phyloP scores from a whole-genome alignment of 1,139 yeast species.

The Nadsonia starkeyi-henricii region DNA sequence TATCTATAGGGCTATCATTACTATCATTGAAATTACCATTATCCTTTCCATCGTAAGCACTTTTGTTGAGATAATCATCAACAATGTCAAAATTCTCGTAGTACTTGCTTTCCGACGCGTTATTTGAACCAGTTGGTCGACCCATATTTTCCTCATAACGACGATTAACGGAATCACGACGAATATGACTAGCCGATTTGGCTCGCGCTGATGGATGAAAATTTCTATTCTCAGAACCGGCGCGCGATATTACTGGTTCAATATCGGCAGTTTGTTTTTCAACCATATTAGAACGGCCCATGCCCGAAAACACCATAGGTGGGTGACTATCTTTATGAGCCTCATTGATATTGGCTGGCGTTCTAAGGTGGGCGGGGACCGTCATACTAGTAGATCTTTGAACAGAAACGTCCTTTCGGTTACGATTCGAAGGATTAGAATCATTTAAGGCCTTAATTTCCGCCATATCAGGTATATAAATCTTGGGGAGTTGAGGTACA shows the following conservation, averaged over 20 bases:
- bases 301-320: neutral
- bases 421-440: neutral
- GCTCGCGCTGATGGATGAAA: slow-evolving; percentile 83
- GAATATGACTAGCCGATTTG: slow-evolving; percentile 69
- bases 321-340: neutral
- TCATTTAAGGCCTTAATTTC: neutral
- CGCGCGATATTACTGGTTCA: neutral
- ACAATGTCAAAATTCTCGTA: neutral
- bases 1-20: neutral
- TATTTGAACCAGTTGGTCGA: too few species aligned
- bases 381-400: neutral
- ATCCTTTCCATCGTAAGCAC: neutral
- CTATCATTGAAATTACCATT: neutral
- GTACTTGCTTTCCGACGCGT: too few species aligned
- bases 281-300: neutral
- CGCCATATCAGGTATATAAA: neutral
- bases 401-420: neutral
- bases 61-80: neutral
- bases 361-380: neutral
- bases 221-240: slow-evolving; percentile 16
- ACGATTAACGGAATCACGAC: slow-evolving; percentile 42
- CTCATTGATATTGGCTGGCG: neutral
- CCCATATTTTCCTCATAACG: neutral
- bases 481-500: neutral
- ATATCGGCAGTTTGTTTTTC: neutral